Conservation (phyloP, 1,284 basidiomycete species). For the Trichosporon sp. region DNA sequence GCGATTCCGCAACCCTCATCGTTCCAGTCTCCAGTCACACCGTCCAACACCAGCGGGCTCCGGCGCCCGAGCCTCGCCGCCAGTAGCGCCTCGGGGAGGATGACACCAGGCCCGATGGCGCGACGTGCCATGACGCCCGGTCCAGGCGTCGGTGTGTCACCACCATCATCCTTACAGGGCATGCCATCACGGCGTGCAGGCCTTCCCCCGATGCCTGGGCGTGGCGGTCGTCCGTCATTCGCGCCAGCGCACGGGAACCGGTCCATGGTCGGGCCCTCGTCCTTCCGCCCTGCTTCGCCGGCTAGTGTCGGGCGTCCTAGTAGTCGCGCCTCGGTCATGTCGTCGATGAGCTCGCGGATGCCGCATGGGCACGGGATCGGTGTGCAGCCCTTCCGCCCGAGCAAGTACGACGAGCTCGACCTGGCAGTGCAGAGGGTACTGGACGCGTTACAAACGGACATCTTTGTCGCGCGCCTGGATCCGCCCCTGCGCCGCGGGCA, state of each 20-base stretch:
- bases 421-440: slow-evolving; percentile 29
- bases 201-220: slow-evolving; percentile 3
- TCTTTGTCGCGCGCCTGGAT: slow-evolving; percentile 38
- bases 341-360: background rate
- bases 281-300: slow-evolving; percentile 31
- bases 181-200: slow-evolving; percentile 8
- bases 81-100: background rate
- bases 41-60: background rate
- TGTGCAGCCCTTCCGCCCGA: slow-evolving; percentile 33
- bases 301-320: slow-evolving; percentile 12
- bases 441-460: slow-evolving; percentile 22
- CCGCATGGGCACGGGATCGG: slow-evolving; percentile 2
- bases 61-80: background rate
- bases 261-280: slow-evolving; percentile 25
- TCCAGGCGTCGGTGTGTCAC: slow-evolving; percentile 3
- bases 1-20: background rate
- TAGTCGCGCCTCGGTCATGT: slow-evolving; percentile 2
- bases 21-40: background rate
- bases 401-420: slow-evolving; percentile 41
- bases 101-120: background rate
- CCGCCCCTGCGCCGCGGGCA: slow-evolving; percentile 37
- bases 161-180: slow-evolving; percentile 25
- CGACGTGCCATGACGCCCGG: background rate
- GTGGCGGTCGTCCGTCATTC: slow-evolving; percentile 1
- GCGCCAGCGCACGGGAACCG: slow-evolving; percentile 16